Base-by-base conservation (phyloP, 306 rosid genomes). In the Trichosanthes truncata region DNA sequence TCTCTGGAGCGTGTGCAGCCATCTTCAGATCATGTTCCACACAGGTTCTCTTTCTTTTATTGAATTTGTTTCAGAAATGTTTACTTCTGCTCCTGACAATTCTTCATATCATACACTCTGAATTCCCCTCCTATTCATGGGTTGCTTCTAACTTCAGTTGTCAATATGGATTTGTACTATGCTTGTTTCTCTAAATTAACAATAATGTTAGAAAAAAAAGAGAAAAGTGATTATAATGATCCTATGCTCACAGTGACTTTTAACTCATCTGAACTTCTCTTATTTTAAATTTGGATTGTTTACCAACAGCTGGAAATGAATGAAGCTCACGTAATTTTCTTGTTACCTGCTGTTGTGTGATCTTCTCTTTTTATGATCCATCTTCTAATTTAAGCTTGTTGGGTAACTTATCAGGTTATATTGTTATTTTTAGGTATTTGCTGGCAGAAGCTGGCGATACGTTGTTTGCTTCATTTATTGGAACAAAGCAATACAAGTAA, bases 371-470 rank as follows among this genome's bases (percentile, higher is more conserved):
- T 46, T 72, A 40, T 72, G 6, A 26, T 74, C 13, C 25, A 26
- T 49, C 45, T 48, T 52, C 18, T 74, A 29, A 74, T 33, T 26
- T 72, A 46, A 72, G 38, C 26, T 46, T 26, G 45, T 29, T 49
- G 25, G 77, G 18, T 21, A 49, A 49, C 60, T 57, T n/a, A 31
- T 69, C 80, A 56, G 31, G 72, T 67, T 80, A 56, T 76, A n/a
- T 87, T 45, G 68, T 86, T 84, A 12, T 79, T 81, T 55, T 38
- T 82, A 94, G 97, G 84, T 95, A 95, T 86, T 87, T 95, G 84
- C 88, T 95, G 89, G 99, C 99, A 21, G 97, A 95, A 87, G 91
- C 97, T 7, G 97, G 97, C 49, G 99, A 95, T 83, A 95, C 99
- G 10, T 90, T 95, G 80, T 95, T 95, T 93, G 99, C 99, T 80